A percentile compares a stretch with the other conserved stretches of the same genome.
Conservation (phyloP, 129 eudicot genomes). For the Artemisia argyi region DNA sequence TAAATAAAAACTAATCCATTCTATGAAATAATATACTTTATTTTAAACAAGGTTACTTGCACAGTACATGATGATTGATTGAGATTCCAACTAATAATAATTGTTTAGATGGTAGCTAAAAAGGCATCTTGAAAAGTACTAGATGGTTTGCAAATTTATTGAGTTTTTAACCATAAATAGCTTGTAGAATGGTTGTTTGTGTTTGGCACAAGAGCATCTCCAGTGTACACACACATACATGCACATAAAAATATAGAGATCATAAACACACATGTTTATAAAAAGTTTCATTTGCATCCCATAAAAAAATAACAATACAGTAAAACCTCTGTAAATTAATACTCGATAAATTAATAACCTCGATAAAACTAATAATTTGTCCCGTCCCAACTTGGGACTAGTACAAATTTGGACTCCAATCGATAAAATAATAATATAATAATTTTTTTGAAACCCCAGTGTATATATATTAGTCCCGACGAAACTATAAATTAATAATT, state of each 20-base stretch:
- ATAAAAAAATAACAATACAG: not conserved
- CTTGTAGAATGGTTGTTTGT: constrained; percentile 17
- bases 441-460: no score
- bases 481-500: no score
- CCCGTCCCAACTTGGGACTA: no score
- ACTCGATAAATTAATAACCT: no score
- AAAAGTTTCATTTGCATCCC: not conserved
- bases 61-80: constrained; percentile 22
- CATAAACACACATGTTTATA: not conserved
- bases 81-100: constrained; percentile 16
- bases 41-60: not conserved
- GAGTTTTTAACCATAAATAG: constrained; percentile 3
- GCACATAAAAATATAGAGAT: not conserved
- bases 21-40: not conserved
- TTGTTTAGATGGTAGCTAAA: constrained; percentile 21
- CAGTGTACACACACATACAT: not conserved
- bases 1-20: not conserved
- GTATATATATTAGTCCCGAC: no score
- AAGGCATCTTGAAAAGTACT: constrained; percentile 42
- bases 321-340: no score
- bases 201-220: constrained; percentile 15
- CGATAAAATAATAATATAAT: no score
- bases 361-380: no score
- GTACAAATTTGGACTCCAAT: no score
- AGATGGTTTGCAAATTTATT: constrained; percentile 29